phyloP scores from a whole-genome alignment of 2,329 filamentous ascomycete species.

The Plenodomus biglobosus region DNA sequence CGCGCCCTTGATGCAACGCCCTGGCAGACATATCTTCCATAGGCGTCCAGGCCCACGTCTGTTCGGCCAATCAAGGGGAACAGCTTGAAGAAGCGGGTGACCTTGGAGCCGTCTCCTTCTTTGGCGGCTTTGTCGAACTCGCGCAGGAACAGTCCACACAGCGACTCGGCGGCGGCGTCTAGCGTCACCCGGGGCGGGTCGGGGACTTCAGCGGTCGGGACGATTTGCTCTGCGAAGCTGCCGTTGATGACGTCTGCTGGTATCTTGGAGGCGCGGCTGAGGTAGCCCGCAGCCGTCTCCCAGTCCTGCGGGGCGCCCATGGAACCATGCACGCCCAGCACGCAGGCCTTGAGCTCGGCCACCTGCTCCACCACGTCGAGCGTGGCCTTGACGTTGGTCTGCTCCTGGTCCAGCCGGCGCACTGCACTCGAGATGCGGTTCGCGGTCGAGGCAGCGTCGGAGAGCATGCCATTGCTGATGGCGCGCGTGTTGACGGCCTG shows the following conservation, averaged over 20 bases:
- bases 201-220: slow-evolving; percentile 93
- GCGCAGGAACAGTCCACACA: slow-evolving; percentile 86
- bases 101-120: slow-evolving; percentile 82
- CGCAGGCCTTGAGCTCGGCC: slow-evolving; percentile 92
- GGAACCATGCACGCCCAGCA: slow-evolving; percentile 88
- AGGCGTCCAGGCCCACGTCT: slow-evolving; percentile 89
- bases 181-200: slow-evolving; percentile 87
- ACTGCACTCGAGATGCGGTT: slow-evolving; percentile 84
- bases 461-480: slow-evolving; percentile 89
- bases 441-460: slow-evolving; percentile 81
- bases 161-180: slow-evolving; percentile 80
- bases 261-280: slow-evolving; percentile 79
- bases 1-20: slow-evolving; percentile 86
- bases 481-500: slow-evolving; percentile 81
- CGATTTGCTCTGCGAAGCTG: slow-evolving; percentile 85
- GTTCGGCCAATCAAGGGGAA: slow-evolving; percentile 91
- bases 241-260: slow-evolving; percentile 79
- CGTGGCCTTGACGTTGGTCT: slow-evolving; percentile 86
- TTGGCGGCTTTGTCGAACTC: slow-evolving; percentile 92
- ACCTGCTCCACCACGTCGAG: slow-evolving; percentile 93
- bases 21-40: slow-evolving; percentile 93
- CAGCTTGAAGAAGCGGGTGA: slow-evolving; percentile 96
- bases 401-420: slow-evolving; percentile 84
- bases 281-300: slow-evolving; percentile 92
- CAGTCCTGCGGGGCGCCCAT: slow-evolving; percentile 99